Percentiles rank a stretch among this genome's conserved stretches.
Evolutionary conservation across 768 basidiomycete genomes (phyloP).

Genomic region (Amanita polypyramis): DNA sequence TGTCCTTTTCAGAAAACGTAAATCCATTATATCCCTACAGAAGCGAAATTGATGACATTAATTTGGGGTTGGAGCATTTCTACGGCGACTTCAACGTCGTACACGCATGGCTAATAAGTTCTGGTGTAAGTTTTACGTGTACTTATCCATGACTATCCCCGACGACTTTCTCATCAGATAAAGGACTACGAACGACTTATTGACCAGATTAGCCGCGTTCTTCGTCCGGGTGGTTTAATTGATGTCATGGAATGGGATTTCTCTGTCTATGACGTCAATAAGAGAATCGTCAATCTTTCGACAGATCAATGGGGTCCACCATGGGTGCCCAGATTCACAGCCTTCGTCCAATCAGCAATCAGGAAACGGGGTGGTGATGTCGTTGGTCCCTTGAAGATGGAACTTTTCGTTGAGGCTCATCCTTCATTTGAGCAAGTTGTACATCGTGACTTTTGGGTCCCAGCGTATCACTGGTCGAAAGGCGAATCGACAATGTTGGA

Average conservation of each 20-base stretch:
- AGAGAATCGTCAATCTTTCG: conserved; percentile 30
- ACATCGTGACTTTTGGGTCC: conserved; percentile 52
- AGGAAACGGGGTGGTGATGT: conserved; percentile 47
- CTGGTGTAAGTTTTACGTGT: conserved; percentile 45
- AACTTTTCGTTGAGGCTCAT: conserved; percentile 44
- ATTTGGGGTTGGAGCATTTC: conserved; percentile 75
- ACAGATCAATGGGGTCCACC: conserved; percentile 35
- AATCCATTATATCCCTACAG: conserved; percentile 23
- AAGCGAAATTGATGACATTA: conserved; percentile 79
- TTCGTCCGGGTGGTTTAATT: conserved; percentile 63
- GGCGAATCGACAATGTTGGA: conserved; percentile 26
- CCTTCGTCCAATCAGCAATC: conserved; percentile 42
- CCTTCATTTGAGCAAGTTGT: conserved; percentile 49
- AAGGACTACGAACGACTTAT: conserved; percentile 55
- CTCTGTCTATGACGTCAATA: conserved; percentile 42
- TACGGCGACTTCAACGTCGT: conserved; percentile 71
- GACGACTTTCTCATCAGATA: conserved; percentile 33
- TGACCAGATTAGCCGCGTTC: conserved; percentile 53
- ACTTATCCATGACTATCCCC: background rate
- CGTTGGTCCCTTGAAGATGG: conserved; percentile 48
- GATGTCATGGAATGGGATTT: conserved; percentile 65
- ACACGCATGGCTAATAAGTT: conserved; percentile 59
- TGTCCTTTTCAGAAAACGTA: background rate
- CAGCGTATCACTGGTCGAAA: conserved; percentile 42
- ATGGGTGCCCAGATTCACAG: conserved; percentile 57